These are phyloP conservation scores for Tricholoma flavovirens DNA, from an alignment of 768 basidiomycete species.

Conservation along the genomic window DNA sequence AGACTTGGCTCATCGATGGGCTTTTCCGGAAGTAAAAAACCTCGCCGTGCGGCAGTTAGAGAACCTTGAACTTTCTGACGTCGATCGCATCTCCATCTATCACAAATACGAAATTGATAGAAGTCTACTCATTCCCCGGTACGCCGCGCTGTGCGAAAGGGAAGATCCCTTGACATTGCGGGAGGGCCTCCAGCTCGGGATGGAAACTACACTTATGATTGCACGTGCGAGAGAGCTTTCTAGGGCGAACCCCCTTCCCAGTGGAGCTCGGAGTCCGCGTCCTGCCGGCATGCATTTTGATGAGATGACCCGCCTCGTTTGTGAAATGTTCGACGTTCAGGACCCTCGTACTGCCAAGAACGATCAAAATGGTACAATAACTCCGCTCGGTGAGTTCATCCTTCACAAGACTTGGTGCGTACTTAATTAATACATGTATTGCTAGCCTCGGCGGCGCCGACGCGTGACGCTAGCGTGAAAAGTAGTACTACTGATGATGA, in stretches of 20 bases:
- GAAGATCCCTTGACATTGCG: constrained; percentile 44
- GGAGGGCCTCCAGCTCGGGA: constrained; percentile 51
- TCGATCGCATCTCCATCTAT: constrained; percentile 53
- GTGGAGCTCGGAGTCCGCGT: constrained; percentile 14
- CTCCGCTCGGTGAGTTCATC: constrained; percentile 15
- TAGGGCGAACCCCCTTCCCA: constrained; percentile 21
- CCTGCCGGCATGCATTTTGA: constrained; percentile 7
- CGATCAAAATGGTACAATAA: constrained; percentile 1
- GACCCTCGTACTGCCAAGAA: not conserved
- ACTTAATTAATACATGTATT: not conserved
- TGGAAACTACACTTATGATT: constrained; percentile 45
- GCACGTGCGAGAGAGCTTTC: constrained; percentile 46
- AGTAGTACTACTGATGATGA: not conserved
- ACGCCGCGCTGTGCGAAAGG: constrained; percentile 47
- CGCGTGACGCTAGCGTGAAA: not conserved
- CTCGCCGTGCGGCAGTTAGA: constrained; percentile 59
- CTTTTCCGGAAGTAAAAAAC: constrained; percentile 48
- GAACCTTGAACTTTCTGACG: constrained; percentile 36
- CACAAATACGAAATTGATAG: constrained; percentile 43
- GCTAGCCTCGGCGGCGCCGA: not conserved
- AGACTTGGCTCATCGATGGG: constrained; percentile 51
- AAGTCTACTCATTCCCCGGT: constrained; percentile 48
- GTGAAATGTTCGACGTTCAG: constrained; percentile 9
- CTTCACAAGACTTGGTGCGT: not conserved
- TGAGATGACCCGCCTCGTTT: constrained; percentile 14